phyloP scores from a whole-genome alignment of 2,329 filamentous ascomycete genomes.

The Fusarium transvaalense region DNA sequence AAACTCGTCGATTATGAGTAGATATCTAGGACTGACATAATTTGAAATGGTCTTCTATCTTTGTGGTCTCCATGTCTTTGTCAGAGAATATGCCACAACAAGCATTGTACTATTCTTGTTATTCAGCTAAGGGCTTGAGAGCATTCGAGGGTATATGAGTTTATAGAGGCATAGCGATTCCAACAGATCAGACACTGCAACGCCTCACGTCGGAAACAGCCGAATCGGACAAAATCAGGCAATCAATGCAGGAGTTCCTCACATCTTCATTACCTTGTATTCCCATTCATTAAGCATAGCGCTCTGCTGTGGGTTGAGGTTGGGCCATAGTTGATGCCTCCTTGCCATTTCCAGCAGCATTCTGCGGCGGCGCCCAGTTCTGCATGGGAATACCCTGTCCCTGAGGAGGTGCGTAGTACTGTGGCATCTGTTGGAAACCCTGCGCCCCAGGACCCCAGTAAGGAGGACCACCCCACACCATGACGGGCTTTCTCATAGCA shows the following conservation, averaged over 20 bases:
- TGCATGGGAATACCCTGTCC: slow-evolving; percentile 43
- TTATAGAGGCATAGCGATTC: neutral
- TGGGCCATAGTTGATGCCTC: slow-evolving; percentile 17
- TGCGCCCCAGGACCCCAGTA: slow-evolving; percentile 50
- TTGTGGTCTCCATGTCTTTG: neutral
- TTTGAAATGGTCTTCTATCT: neutral
- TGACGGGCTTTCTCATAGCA: slow-evolving; percentile 38
- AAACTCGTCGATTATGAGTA: neutral
- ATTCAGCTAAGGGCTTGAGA: neutral
- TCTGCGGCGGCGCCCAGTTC: slow-evolving; percentile 15
- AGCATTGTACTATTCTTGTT: neutral
- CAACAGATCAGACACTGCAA: neutral
- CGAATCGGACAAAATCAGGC: neutral
- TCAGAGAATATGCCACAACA: neutral
- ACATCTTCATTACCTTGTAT: neutral
- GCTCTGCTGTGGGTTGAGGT: slow-evolving; percentile 16
- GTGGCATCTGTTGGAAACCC: slow-evolving; percentile 51
- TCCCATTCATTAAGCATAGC: slow-evolving; percentile 24
- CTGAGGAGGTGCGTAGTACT: slow-evolving; percentile 29
- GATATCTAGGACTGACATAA: neutral
- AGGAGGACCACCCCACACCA: slow-evolving; percentile 45
- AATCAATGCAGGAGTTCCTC: neutral
- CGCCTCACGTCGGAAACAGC: neutral
- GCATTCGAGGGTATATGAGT: neutral
- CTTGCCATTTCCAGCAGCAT: slow-evolving; percentile 21